Base-by-base conservation (phyloP, 441 rosid species). In the Pelargonium myrrhifolium region DNA sequence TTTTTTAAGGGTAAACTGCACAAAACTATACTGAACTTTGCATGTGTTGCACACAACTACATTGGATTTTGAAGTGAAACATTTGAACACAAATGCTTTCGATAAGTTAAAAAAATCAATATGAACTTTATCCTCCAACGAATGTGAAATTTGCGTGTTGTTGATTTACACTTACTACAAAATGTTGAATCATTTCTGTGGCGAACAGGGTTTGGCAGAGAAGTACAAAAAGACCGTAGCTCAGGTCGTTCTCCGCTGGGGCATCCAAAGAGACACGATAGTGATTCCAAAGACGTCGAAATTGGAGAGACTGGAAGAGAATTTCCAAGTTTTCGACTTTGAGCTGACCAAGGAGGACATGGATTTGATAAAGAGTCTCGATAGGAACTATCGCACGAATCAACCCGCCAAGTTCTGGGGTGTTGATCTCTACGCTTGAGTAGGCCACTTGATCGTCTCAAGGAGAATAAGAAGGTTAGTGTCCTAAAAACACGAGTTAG, bases 351-450 rank as follows among this genome's bases (percentile, higher is more conserved):
- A 86, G 66, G 96, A 90, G 62, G 97, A 93, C 79, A 86, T 87
- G 90, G 92, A 86, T 8, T 28, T 82, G 72, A 84, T 89, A 49
- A 83, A 86, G 69, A 73, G 78, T 63, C 20, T 85, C 26, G 95
- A 92, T 74, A 84, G 81, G 77, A 85, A 76, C 18, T 82, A 83
- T 68, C 80, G 97, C 28, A 89, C 87, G 51, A 90, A 93, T 76
- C 87, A 85, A 67, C 96, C 96, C 6, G 93, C 88, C 66, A 85
- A 76, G 82, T 83, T 89, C 58, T 93, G 98, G 98, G 96, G 96
- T 60, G 76, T 93, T 17, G 86, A 93, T 79, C 74, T 89, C n/a
- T 89, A 72, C 77, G 96, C 98, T 71, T 87, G 72, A 75, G 76
- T 66, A 65, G 66, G 66, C 15, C 37, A 17, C n/a, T 9, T 6